These are phyloP conservation scores for Modicella reniformis DNA, from an alignment of 371 early-diverging fungal genomes.

Conservation along the genomic window DNA sequence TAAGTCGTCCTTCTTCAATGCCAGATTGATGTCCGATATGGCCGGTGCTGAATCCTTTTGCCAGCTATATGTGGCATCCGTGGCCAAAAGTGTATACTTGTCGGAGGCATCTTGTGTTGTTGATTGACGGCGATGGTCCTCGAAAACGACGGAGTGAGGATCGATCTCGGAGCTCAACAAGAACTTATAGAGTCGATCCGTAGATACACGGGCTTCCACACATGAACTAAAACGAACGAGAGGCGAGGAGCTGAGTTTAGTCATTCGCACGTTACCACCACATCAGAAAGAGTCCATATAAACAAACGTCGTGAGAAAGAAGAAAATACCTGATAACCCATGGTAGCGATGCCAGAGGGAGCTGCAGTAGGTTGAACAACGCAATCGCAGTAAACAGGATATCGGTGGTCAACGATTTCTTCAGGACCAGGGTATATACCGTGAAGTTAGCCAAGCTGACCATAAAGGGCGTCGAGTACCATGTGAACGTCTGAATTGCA, in stretches of 20 bases:
- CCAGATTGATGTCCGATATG: constrained; percentile 74
- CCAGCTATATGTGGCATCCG: constrained; percentile 72
- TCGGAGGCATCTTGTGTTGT: constrained; percentile 31
- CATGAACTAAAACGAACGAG: constrained; percentile 67
- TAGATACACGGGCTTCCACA: constrained; percentile 88
- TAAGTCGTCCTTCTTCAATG: constrained; percentile 70
- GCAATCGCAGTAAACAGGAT: constrained; percentile 89
- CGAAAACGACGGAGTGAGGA: constrained; percentile 63
- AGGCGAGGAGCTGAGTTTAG: background rate
- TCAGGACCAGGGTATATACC: constrained; percentile 72
- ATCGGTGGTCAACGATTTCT: constrained; percentile 74
- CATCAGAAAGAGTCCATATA: background rate
- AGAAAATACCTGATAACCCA: constrained; percentile 61
- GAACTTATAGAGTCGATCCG: constrained; percentile 82
- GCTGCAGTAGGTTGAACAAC: constrained; percentile 93
- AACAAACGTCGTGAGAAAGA: too few species aligned
- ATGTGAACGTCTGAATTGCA: constrained; percentile 72
- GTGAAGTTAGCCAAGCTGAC: constrained; percentile 89
- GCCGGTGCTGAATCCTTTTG: constrained; percentile 58
- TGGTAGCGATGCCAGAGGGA: constrained; percentile 87
- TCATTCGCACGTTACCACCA: background rate
- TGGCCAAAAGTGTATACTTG: constrained; percentile 44
- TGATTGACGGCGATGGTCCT: constrained; percentile 26
- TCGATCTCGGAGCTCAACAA: constrained; percentile 83
- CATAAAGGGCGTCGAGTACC: constrained; percentile 86